Conservation (phyloP, 768 basidiomycete genomes). For the Cystofilobasidium macerans region DNA sequence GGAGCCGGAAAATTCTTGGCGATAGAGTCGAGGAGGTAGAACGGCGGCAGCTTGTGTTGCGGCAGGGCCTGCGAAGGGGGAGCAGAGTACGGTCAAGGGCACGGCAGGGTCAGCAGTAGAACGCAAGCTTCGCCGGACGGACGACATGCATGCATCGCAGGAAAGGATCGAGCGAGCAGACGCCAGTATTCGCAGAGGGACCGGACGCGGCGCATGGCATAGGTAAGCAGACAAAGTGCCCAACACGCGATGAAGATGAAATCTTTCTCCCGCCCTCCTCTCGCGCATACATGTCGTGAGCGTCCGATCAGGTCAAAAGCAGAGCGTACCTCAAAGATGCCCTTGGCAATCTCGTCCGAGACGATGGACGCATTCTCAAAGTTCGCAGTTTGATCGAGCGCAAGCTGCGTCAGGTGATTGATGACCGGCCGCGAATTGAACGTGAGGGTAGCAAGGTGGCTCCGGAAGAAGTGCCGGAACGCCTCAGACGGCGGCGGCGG, state of each 20-base stretch:
- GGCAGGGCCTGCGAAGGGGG: slow-evolving; percentile 58
- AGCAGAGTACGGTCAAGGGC: slow-evolving; percentile 32
- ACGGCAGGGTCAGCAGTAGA: slow-evolving; percentile 45
- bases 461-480: slow-evolving; percentile 48
- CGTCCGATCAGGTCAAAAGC: no score
- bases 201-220: slow-evolving; percentile 3
- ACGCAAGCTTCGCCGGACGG: no score
- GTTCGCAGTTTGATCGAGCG: slow-evolving; percentile 35
- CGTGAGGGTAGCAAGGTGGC: slow-evolving; percentile 65
- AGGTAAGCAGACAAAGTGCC: slow-evolving; percentile 20
- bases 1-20: slow-evolving; percentile 92
- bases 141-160: no score
- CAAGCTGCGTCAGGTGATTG: slow-evolving; percentile 80
- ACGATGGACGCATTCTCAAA: slow-evolving; percentile 15
- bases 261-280: no score
- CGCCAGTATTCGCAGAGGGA: no score
- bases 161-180: no score
- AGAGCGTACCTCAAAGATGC: slow-evolving; percentile 22
- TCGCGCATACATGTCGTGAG: no score
- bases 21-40: slow-evolving; percentile 92
- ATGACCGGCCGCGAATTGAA: slow-evolving; percentile 94
- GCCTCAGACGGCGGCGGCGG: slow-evolving; percentile 14
- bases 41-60: slow-evolving; percentile 81
- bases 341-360: slow-evolving; percentile 14
- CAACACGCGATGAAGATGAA: slow-evolving; percentile 23